These are phyloP conservation scores for Fusarium metavorans DNA, from an alignment of 2,329 filamentous ascomycete species.

Conservation along the genomic window DNA sequence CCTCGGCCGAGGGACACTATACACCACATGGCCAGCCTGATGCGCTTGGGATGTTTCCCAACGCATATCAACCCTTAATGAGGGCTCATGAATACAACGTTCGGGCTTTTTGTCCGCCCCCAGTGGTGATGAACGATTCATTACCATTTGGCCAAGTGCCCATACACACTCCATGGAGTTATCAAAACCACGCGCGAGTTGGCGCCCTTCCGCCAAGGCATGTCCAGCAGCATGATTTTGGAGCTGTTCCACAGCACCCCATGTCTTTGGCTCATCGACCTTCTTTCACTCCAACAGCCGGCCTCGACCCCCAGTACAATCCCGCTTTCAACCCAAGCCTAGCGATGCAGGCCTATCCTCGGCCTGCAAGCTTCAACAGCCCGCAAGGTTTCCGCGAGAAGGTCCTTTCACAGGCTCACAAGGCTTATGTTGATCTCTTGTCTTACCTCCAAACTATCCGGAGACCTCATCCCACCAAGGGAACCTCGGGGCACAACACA, in stretches of 20 bases:
- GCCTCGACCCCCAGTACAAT: constrained; percentile 21
- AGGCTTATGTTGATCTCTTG: constrained; percentile 78
- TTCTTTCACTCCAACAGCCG: constrained; percentile 21
- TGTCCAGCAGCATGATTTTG: constrained; percentile 24
- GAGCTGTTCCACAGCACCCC: constrained; percentile 18
- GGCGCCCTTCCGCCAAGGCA: constrained; percentile 19
- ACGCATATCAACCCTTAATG: constrained; percentile 48
- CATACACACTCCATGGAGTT: constrained; percentile 42
- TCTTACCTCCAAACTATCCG: constrained; percentile 72
- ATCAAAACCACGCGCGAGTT: constrained; percentile 20
- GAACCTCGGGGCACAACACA: constrained; percentile 51
- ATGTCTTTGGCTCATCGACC: constrained; percentile 12
- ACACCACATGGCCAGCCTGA: constrained; percentile 30
- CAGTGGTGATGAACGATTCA: constrained; percentile 47
- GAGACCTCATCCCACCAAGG: constrained; percentile 58
- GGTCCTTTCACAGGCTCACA: constrained; percentile 76
- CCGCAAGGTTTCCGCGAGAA: constrained; percentile 72
- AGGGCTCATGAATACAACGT: constrained; percentile 54
- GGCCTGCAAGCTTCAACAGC: constrained; percentile 16
- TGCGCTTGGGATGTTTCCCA: constrained; percentile 31
- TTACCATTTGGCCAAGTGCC: constrained; percentile 47
- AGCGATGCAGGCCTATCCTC: constrained; percentile 14
- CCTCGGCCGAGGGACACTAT: constrained; percentile 26
- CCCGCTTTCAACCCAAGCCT: constrained; percentile 8
- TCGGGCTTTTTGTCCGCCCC: constrained; percentile 53